Base-by-base conservation (phyloP, 257 asterid genomes). In the Gentiana macrophylla region DNA sequence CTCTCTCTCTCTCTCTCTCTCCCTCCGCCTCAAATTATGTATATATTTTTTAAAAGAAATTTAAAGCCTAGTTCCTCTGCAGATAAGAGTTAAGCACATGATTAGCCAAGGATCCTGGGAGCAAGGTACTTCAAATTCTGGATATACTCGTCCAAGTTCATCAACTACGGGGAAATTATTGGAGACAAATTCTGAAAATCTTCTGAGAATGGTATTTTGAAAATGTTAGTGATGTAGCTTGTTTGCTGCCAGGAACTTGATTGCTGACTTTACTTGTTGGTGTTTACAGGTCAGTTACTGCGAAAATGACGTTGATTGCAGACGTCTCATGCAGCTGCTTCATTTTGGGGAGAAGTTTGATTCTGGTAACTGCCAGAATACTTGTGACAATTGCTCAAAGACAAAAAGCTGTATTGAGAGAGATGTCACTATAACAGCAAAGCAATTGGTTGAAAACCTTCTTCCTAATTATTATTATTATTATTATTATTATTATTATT, bases 301-400 rank as follows among this genome's bases (percentile, higher is more conserved):
- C 15, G 99, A 92, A 70, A 92, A 88, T 67, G 91, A 85, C 60
- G 94, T 77, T 46, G 99, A 92, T 65, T 92, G 99, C 65, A 81
- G 97, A 11, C 99, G 99, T 65, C 87, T 85, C 72, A 84, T 85
- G 69, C 97, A 88, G 63, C 86, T 92, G 65, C 71, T 85, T 67
- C 99, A 92, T 74, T 92, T 92, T 64, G 99, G 99, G n/a, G 99
- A 92, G 75, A 88, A 88, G 48, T 92, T 92, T 59, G 81, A 92
- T 71, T 72, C 94, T 66, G 59, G 70, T 52, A 83, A 70, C 71
- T 92, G 99, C 76, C 77, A 62, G 63, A 92, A 81, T 66, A 88
- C 99, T 49, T 92, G 99, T 37, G 97, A 92, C 72, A 92, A 92
- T 74, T 92, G 98, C 72, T 80, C 84, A 66, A 88, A 71, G 79